These are phyloP conservation scores for Aspergillus asperescens DNA, from an alignment of 495 filamentous ascomycete species.

Conservation along the genomic window DNA sequence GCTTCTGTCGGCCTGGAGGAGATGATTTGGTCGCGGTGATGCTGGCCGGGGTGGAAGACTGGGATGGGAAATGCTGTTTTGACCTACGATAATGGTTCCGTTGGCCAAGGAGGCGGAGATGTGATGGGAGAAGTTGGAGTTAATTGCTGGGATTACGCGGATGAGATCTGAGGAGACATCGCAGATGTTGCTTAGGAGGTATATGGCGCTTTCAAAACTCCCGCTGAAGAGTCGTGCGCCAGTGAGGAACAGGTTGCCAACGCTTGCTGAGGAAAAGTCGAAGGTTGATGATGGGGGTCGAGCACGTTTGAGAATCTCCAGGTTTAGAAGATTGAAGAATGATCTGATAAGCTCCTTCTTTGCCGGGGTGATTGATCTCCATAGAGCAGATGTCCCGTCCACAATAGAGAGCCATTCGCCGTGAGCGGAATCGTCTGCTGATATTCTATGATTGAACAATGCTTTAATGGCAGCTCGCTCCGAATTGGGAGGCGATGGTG, in stretches of 20 bases:
- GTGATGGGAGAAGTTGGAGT: constrained; percentile 90
- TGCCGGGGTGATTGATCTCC: constrained; percentile 68
- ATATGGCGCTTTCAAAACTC: constrained; percentile 76
- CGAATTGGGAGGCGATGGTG: constrained; percentile 51
- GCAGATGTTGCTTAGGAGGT: constrained; percentile 75
- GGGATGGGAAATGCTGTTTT: constrained; percentile 90
- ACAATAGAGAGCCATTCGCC: constrained; percentile 86
- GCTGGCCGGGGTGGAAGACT: constrained; percentile 41
- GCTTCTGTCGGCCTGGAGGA: constrained; percentile 38
- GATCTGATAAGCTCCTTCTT: constrained; percentile 91
- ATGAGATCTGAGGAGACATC: constrained; percentile 63
- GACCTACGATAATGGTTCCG: constrained; percentile 77
- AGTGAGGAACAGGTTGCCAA: constrained; percentile 93
- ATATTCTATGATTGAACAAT: constrained; percentile 81
- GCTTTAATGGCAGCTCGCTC: constrained; percentile 68
- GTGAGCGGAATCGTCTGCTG: constrained; percentile 42
- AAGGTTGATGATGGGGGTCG: constrained; percentile 72
- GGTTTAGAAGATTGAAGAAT: constrained; percentile 78
- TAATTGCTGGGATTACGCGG: constrained; percentile 80
- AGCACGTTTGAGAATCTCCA: constrained; percentile 85
- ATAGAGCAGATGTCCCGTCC: constrained; percentile 69
- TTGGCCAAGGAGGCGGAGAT: constrained; percentile 78
- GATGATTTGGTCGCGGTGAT: constrained; percentile 29
- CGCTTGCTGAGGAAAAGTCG: constrained; percentile 79
- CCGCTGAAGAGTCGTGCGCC: constrained; percentile 76